Base-by-base conservation (phyloP, 805 yeast genomes). In the Barnettozyma salicaria region DNA sequence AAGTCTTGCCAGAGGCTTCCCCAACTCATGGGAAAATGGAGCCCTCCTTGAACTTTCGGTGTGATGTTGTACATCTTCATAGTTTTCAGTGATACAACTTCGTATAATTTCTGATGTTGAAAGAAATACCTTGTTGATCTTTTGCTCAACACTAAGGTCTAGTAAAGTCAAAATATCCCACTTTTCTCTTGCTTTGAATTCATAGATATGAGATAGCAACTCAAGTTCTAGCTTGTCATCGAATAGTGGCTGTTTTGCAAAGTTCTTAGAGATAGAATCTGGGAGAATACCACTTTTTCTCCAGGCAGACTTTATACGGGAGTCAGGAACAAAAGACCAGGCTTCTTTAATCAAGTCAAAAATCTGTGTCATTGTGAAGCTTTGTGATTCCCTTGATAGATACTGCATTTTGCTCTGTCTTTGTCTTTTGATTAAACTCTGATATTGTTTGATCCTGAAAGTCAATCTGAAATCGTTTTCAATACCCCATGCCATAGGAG, bases 401-500 rank as follows among this genome's bases (percentile, higher is more conserved):
- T 54, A 32, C 14, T 44, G 45, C 12, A 36, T 40, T 25, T 45
- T 41, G 14, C 34, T 36, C 17, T 35, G 42, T 26, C 26, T 42
- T 19, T 58, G 56, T 16, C 44, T 53, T 31, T 56, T 45, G 2
- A 63, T 49, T 23, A 66, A 46, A 2, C 60, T 59, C 27, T 59
- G 58, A 43, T 76, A 78, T 44, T 78, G 84, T 41, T 72, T 76
- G 6, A 73, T 60, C 39, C 85, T 65, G 47, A 72, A 78, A 32
- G 72, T 58, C 11, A 76, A 64, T 48, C 75, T 76, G 50, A 78
- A 74, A 47, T 78, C 84, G 40, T 74, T 76, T 27, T 73, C 64
- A 4, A 78, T 72, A 4, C 85, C 85, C 68, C 78, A 76, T 41
- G 68, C 72, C 65, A 76, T 75, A 7, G 84, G 84, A 23, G 76